Evolutionary conservation across 2,329 filamentous ascomycete species (phyloP).

Genomic region (Paraconiothyrium sp.): DNA sequence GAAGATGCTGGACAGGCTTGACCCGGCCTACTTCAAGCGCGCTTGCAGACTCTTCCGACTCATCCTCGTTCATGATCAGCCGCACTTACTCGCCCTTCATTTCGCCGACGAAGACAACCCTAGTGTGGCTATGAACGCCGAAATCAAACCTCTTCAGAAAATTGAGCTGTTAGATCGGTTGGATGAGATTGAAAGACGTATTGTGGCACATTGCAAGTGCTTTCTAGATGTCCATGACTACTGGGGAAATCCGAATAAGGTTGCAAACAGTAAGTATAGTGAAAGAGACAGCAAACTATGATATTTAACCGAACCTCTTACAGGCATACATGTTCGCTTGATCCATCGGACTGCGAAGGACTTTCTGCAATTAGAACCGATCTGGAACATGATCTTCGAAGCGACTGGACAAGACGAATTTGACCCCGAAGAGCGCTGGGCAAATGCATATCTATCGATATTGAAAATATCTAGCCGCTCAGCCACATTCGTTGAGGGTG

Average conservation of each 20-base stretch:
- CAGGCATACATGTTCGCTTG: not conserved
- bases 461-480: too few species aligned
- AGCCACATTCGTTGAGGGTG: too few species aligned
- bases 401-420: too few species aligned
- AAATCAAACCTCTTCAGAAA: too few species aligned
- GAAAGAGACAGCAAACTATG: not conserved
- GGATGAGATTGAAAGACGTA: not conserved
- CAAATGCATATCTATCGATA: too few species aligned
- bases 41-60: conserved; percentile 24
- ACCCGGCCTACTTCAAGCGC: conserved; percentile 16
- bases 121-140: not conserved
- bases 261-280: not conserved
- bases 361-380: not conserved
- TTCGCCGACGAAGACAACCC: not conserved
- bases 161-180: not conserved
- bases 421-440: too few species aligned
- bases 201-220: not conserved
- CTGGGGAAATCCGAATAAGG: not conserved
- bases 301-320: not conserved
- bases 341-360: not conserved
- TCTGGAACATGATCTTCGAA: too few species aligned
- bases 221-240: not conserved
- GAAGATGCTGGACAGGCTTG: conserved; percentile 17
- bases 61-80: not conserved
- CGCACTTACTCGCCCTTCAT: not conserved